Percentiles rank a stretch among this genome's conserved stretches.
phyloP scores from a whole-genome alignment of 2,329 filamentous ascomycete genomes.

The Colletotrichum abscissum region DNA sequence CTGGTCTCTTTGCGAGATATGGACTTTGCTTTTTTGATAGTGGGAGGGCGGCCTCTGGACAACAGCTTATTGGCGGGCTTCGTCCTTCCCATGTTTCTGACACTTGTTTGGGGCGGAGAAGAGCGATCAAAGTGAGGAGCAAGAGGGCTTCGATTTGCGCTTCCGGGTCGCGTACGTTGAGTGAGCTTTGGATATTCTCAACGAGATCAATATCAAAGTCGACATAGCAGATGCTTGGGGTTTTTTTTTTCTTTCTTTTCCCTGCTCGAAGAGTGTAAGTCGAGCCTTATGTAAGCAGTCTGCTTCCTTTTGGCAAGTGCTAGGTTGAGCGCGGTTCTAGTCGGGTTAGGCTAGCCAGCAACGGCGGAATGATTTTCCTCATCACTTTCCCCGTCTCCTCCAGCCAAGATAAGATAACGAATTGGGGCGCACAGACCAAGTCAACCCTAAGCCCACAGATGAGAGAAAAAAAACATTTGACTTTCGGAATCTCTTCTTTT shows the following conservation, averaged over 20 bases:
- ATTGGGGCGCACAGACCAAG: neutral
- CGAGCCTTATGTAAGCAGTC: neutral
- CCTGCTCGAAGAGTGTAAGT: neutral
- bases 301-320: neutral
- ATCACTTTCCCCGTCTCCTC: neutral
- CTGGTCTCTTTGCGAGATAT: slow-evolving; percentile 75
- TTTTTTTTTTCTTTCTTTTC: neutral
- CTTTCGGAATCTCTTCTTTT: neutral
- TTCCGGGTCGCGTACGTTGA: neutral
- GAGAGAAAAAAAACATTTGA: slow-evolving; percentile 9
- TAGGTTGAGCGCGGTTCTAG: neutral
- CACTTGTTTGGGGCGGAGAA: too few species aligned
- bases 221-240: neutral
- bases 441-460: slow-evolving; percentile 33
- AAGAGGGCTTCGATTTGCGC: neutral
- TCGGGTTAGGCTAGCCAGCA: neutral
- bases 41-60: slow-evolving; percentile 67
- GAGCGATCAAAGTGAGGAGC: too few species aligned
- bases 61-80: slow-evolving; percentile 41
- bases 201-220: neutral
- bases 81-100: slow-evolving; percentile 26
- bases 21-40: slow-evolving; percentile 61
- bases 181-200: neutral
- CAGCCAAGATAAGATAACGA: neutral
- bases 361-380: slow-evolving; percentile 2